These are phyloP conservation scores for Trichoderma semiorbis DNA, from an alignment of 2,329 filamentous ascomycete species.

Conservation along the genomic window DNA sequence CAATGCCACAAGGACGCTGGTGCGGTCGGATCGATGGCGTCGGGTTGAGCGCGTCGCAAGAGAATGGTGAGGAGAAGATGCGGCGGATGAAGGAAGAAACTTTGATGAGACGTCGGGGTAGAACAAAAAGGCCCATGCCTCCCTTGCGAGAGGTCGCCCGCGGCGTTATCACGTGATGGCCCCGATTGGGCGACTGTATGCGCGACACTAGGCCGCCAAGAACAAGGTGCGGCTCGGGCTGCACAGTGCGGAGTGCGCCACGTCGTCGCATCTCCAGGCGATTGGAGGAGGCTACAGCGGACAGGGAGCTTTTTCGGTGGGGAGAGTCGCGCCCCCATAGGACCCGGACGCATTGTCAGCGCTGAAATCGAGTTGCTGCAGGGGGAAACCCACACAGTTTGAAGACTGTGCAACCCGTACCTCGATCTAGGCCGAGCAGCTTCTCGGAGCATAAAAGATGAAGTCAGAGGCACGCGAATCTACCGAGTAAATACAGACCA, in stretches of 20 bases:
- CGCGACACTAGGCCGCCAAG: slow-evolving; percentile 7
- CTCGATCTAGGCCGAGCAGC: background rate
- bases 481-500: slow-evolving; percentile 13
- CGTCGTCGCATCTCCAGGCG: background rate
- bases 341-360: background rate
- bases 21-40: slow-evolving; percentile 13
- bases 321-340: background rate
- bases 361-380: background rate
- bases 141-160: background rate
- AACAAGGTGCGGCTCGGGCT: background rate
- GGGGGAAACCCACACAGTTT: background rate
- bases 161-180: background rate
- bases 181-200: background rate
- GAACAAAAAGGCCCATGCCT: slow-evolving; percentile 7
- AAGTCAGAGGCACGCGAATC: background rate
- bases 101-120: slow-evolving; percentile 10
- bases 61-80: background rate
- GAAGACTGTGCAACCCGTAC: background rate
- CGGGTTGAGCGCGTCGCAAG: slow-evolving; percentile 12
- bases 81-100: slow-evolving; percentile 8
- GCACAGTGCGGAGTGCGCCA: background rate
- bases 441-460: background rate
- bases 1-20: background rate
- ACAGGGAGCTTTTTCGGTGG: background rate
- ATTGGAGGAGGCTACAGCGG: background rate